Percentiles rank a stretch among this genome's conserved stretches.
Evolutionary conservation across 768 basidiomycete species (phyloP).

Genomic region (Russula brevipes): DNA sequence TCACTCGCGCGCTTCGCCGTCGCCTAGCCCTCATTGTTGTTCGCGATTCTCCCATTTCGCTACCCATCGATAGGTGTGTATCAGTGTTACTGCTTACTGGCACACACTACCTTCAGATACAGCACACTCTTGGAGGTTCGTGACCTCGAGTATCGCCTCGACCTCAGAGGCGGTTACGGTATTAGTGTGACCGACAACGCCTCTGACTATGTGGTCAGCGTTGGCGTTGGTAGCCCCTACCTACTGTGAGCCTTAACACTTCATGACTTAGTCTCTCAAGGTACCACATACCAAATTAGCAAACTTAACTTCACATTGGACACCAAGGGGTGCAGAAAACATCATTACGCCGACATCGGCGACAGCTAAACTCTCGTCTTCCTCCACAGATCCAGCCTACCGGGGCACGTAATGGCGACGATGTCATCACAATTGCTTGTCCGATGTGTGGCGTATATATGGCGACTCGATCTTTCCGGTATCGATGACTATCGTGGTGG

Average conservation of each 20-base stretch:
- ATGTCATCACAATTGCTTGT: not conserved
- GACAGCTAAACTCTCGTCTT: no score
- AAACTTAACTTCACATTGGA: not conserved
- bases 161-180: slow-evolving; percentile 25
- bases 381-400: not conserved
- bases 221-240: slow-evolving; percentile 49
- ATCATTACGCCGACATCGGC: no score
- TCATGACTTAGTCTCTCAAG: no score
- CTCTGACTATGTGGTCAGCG: slow-evolving; percentile 42
- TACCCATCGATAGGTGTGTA: slow-evolving; percentile 35
- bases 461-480: not conserved
- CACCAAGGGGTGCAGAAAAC: no score
- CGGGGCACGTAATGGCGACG: not conserved
- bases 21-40: slow-evolving; percentile 22
- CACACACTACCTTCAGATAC: slow-evolving; percentile 16
- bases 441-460: not conserved
- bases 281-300: no score
- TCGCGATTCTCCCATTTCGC: slow-evolving; percentile 30
- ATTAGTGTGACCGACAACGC: slow-evolving; percentile 41
- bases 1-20: slow-evolving; percentile 28
- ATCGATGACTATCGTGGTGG: not conserved
- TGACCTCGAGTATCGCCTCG: slow-evolving; percentile 20
- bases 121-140: slow-evolving; percentile 41
- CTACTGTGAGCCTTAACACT: slow-evolving; percentile 25
- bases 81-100: slow-evolving; percentile 36